Conservation (phyloP, 345 rosid species). For the Acer negundo region DNA sequence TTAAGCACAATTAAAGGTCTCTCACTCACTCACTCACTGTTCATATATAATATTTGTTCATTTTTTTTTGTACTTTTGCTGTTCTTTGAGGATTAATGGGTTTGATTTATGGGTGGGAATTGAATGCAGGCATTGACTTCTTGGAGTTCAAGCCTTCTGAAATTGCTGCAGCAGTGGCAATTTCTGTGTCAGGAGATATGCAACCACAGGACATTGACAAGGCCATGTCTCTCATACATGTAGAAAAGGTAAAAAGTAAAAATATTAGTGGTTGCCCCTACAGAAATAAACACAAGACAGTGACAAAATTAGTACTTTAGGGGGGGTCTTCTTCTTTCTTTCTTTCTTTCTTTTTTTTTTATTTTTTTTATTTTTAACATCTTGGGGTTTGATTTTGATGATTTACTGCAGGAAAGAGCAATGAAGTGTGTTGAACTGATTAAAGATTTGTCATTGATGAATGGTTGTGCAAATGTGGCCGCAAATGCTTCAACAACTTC, state of each 20-base stretch:
- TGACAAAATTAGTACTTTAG: background rate
- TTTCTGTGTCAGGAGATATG: slow-evolving; percentile 53
- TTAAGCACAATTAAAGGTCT: slow-evolving; percentile 55
- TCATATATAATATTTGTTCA: background rate
- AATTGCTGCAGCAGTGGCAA: slow-evolving; percentile 72
- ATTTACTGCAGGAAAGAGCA: slow-evolving; percentile 51
- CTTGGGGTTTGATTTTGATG: slow-evolving; percentile 21
- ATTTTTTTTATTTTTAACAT: slow-evolving; percentile 12
- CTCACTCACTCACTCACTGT: background rate
- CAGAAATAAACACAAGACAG: slow-evolving; percentile 16
- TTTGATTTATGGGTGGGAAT: slow-evolving; percentile 37
- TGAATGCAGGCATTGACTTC: slow-evolving; percentile 77
- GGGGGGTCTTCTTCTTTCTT: background rate
- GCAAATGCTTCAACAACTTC: slow-evolving; percentile 20
- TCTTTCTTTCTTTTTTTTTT: slow-evolving; percentile 13
- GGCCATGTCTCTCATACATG: slow-evolving; percentile 41
- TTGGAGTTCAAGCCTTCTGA: slow-evolving; percentile 81
- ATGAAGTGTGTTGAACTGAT: slow-evolving; percentile 56
- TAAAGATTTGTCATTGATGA: slow-evolving; percentile 40
- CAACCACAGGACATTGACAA: slow-evolving; percentile 42
- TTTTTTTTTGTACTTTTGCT: slow-evolving; percentile 12
- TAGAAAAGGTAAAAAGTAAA: slow-evolving; percentile 54
- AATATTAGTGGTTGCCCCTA: slow-evolving; percentile 4
- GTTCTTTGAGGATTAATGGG: slow-evolving; percentile 24
- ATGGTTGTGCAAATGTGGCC: slow-evolving; percentile 21